Conservation (phyloP, 2,329 filamentous ascomycete species). For the Emericellopsis cladophorae region DNA sequence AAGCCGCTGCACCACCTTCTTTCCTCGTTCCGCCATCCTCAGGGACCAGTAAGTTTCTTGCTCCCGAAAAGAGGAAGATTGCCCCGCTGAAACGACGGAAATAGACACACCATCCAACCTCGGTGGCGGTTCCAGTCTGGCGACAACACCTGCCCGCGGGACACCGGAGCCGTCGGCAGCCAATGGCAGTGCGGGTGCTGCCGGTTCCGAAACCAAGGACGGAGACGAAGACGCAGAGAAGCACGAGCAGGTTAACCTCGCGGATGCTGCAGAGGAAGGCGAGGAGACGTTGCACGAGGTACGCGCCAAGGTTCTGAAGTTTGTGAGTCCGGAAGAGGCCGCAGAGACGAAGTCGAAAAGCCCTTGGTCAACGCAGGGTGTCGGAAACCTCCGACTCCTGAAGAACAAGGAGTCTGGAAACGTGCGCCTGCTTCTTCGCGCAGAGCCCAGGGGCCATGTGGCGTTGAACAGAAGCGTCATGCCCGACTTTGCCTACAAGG, state of each 20-base stretch:
- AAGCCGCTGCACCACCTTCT: background rate
- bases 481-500: slow-evolving; percentile 48
- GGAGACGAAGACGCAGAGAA: slow-evolving; percentile 41
- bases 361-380: slow-evolving; percentile 56
- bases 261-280: slow-evolving; percentile 55
- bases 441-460: slow-evolving; percentile 63
- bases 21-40: slow-evolving; percentile 26
- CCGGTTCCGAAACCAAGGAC: slow-evolving; percentile 26
- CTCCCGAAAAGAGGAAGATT: slow-evolving; percentile 24
- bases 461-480: slow-evolving; percentile 59
- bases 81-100: slow-evolving; percentile 31
- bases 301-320: slow-evolving; percentile 56
- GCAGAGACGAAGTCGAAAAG: slow-evolving; percentile 34
- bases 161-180: slow-evolving; percentile 43
- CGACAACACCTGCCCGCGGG: slow-evolving; percentile 44
- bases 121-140: slow-evolving; percentile 47
- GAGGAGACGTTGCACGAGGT: slow-evolving; percentile 60
- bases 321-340: slow-evolving; percentile 33
- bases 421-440: slow-evolving; percentile 57
- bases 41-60: slow-evolving; percentile 32
- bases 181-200: slow-evolving; percentile 25
- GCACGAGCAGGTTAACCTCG: slow-evolving; percentile 59
- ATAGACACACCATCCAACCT: slow-evolving; percentile 43
- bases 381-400: slow-evolving; percentile 60
- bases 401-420: slow-evolving; percentile 58